These are phyloP conservation scores for Plasmopara viticola DNA, from an alignment of 352 stramenopile species.

Conservation along the genomic window DNA sequence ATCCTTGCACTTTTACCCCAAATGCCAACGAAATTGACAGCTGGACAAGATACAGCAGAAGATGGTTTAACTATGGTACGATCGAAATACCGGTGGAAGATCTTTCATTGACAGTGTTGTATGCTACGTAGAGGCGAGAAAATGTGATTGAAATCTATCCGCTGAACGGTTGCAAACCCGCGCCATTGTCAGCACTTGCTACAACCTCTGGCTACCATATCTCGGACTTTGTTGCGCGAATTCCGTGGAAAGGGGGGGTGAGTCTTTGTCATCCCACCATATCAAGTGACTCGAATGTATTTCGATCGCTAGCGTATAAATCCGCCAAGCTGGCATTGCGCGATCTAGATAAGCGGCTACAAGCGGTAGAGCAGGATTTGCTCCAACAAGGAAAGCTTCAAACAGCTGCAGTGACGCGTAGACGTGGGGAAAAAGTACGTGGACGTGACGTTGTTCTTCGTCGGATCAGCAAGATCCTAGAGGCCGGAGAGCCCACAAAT, in stretches of 20 bases:
- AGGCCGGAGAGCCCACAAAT: conserved; percentile 52
- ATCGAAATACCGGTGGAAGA: not conserved
- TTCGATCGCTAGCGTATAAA: conserved; percentile 57
- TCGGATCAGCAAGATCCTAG: conserved; percentile 58
- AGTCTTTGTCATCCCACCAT: conserved; percentile 53
- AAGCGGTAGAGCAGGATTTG: conserved; percentile 49
- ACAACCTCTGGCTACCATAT: conserved; percentile 19
- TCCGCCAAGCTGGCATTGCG: conserved; percentile 62
- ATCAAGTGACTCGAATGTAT: conserved; percentile 37
- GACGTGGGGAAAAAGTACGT: conserved; percentile 46
- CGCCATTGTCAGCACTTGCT: conserved; percentile 21
- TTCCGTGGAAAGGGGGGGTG: conserved; percentile 62
- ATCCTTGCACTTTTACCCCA: conserved; percentile 61
- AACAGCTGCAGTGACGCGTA: conserved; percentile 32
- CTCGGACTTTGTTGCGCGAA: conserved; percentile 56
- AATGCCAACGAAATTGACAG: conserved; percentile 17
- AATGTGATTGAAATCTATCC: conserved; percentile 67
- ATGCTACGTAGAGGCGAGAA: conserved; percentile 24
- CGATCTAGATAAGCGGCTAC: conserved; percentile 61
- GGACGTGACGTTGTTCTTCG: conserved; percentile 69
- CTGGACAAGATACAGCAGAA: conserved; percentile 13
- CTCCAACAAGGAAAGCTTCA: conserved; percentile 45
- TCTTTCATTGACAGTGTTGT: conserved; percentile 2
- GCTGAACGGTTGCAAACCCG: conserved; percentile 55
- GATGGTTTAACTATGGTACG: conserved; percentile 9